Percentiles rank a stretch among this genome's conserved stretches.
These are phyloP conservation scores for Candida wancherniae DNA, from an alignment of 805 yeast species.

Conservation along the genomic window DNA sequence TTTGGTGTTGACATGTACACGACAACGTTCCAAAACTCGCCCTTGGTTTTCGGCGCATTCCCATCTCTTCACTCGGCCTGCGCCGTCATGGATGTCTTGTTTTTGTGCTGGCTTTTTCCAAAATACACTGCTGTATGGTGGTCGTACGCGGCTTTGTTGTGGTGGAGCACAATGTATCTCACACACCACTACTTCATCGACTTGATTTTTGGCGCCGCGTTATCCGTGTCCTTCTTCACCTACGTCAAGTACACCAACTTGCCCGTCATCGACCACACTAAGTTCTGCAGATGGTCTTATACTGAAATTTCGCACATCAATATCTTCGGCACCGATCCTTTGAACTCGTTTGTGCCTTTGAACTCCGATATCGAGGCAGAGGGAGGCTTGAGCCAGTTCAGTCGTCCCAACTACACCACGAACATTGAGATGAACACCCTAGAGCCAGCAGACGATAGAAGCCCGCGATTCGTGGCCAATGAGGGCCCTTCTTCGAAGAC, in stretches of 20 bases:
- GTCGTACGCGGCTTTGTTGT: slow-evolving; percentile 82
- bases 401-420: slow-evolving; percentile 9
- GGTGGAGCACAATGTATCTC: slow-evolving; percentile 98
- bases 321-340: slow-evolving; percentile 29
- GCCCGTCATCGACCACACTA: slow-evolving; percentile 51
- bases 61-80: slow-evolving; percentile 88
- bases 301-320: slow-evolving; percentile 27
- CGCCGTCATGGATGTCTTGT: slow-evolving; percentile 89
- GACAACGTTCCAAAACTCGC: slow-evolving; percentile 75
- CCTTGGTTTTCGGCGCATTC: slow-evolving; percentile 90
- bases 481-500: no score
- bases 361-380: slow-evolving; percentile 9
- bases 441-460: no score
- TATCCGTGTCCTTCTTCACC: slow-evolving; percentile 66
- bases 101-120: slow-evolving; percentile 81
- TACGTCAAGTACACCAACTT: slow-evolving; percentile 62
- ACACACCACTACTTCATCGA: slow-evolving; percentile 96
- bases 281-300: slow-evolving; percentile 71
- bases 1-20: slow-evolving; percentile 82
- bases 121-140: slow-evolving; percentile 58
- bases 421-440: slow-evolving; percentile 21
- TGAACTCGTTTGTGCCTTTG: slow-evolving; percentile 17
- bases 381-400: slow-evolving; percentile 5
- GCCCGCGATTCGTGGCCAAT: no score
- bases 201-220: slow-evolving; percentile 87